Percentiles rank a stretch among this genome's conserved stretches.
Evolutionary conservation across 306 rosid genomes (phyloP).

Genomic region (Quercus gilva): DNA sequence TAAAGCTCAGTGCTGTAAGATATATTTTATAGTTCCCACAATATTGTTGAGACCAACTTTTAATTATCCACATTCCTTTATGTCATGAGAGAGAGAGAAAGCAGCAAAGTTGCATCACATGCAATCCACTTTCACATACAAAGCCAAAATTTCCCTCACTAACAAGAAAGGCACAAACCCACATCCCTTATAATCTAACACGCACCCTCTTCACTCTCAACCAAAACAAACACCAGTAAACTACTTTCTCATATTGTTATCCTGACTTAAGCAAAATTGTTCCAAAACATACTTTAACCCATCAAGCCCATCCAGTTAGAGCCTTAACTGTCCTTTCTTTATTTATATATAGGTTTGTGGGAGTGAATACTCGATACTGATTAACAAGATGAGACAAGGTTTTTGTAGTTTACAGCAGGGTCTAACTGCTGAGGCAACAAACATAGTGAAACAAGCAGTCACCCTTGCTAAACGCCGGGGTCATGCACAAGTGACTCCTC

Average conservation of each 20-base stretch:
- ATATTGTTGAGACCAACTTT: conserved; percentile 49
- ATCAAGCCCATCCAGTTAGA: conserved; percentile 2
- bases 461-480: conserved; percentile 75
- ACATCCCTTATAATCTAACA: conserved; percentile 39
- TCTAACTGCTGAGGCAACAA: conserved; percentile 61
- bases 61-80: conserved; percentile 55
- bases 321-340: not conserved
- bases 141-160: conserved; percentile 89
- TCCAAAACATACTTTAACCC: conserved; percentile 4
- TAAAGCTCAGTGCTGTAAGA: conserved; percentile 40
- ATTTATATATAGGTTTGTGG: not conserved
- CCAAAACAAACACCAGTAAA: conserved; percentile 16
- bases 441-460: conserved; percentile 69
- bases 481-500: conserved; percentile 94
- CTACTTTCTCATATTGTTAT: conserved; percentile 7
- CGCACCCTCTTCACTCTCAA: conserved; percentile 21
- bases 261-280: not conserved
- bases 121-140: conserved; percentile 36
- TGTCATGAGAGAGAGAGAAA: conserved; percentile 26
- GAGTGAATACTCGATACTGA: not conserved
- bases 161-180: conserved; percentile 88
- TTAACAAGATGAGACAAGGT: conserved; percentile 67
- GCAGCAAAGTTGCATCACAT: conserved; percentile 45
- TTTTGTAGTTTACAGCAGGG: conserved; percentile 78
- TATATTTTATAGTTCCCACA: conserved; percentile 42